phyloP scores from a whole-genome alignment of 768 basidiomycete species.

The Antrodiella citrinella region DNA sequence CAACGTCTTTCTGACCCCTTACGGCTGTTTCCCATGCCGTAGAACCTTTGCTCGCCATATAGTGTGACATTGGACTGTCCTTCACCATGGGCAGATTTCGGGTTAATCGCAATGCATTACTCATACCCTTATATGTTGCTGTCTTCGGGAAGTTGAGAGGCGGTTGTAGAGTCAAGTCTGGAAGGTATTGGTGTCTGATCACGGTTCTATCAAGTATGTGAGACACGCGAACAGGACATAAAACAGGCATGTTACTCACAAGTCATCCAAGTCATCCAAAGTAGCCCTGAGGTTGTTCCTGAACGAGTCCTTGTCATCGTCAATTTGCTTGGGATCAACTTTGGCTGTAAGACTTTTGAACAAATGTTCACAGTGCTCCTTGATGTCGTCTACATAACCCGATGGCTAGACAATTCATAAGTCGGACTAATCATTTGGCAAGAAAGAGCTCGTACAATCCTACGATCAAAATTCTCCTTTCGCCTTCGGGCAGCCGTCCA shows the following conservation, averaged over 20 bases:
- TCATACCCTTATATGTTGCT: conserved; percentile 48
- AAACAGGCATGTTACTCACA: conserved; percentile 40
- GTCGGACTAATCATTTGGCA: conserved; percentile 5
- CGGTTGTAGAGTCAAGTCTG: conserved; percentile 42
- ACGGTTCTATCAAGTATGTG: conserved; percentile 22
- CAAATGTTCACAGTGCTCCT: conserved; percentile 46
- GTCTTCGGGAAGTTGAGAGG: conserved; percentile 45
- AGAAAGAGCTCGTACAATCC: conserved; percentile 45
- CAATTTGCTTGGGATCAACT: conserved; percentile 1
- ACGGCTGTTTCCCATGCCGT: conserved; percentile 69
- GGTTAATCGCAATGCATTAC: conserved; percentile 55
- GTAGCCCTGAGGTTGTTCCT: conserved; percentile 32
- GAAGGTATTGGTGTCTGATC: conserved; percentile 34
- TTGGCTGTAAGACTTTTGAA: conserved; percentile 46
- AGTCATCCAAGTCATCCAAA: conserved; percentile 41
- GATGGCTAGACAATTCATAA: conserved; percentile 45
- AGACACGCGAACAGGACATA: conserved; percentile 4
- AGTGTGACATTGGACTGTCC: conserved; percentile 61
- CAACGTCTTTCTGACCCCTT: conserved; percentile 40
- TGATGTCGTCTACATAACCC: conserved; percentile 50
- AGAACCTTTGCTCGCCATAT: conserved; percentile 63
- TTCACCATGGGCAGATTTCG: conserved; percentile 46
- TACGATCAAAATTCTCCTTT: conserved; percentile 51
- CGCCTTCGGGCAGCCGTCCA: conserved; percentile 57
- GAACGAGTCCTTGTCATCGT: conserved; percentile 18